A percentile compares a stretch with the other conserved stretches of the same genome.
These are phyloP conservation scores for Solanum pimpinellifolium DNA, from an alignment of 257 asterid species.

Conservation along the genomic window DNA sequence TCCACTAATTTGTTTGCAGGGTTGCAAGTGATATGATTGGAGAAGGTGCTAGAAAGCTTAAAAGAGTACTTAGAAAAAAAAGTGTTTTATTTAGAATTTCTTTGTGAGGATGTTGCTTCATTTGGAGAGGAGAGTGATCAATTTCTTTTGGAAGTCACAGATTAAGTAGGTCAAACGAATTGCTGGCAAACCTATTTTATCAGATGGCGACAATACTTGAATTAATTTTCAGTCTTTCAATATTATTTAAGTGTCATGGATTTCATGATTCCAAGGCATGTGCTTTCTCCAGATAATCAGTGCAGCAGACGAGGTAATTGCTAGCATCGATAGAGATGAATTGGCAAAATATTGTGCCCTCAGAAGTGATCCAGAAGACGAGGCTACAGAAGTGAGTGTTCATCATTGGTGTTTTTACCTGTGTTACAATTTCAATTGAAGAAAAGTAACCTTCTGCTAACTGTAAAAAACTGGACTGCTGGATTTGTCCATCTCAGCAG, in stretches of 20 bases:
- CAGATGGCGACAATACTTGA: not conserved
- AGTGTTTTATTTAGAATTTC: not conserved
- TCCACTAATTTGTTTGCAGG: not conserved
- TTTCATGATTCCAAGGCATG: not conserved
- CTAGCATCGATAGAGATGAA: conserved; percentile 65
- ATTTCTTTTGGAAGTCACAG: not conserved
- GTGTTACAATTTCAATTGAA: not conserved
- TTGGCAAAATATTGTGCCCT: conserved; percentile 54
- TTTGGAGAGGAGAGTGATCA: not conserved
- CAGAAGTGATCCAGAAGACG: conserved; percentile 82
- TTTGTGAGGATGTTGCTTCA: not conserved
- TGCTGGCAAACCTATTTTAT: not conserved
- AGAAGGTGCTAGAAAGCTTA: not conserved
- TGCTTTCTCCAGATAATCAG: conserved; percentile 42
- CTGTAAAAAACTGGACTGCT: not conserved
- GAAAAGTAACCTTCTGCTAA: not conserved
- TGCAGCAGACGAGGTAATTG: conserved; percentile 69
- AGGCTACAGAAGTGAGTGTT: conserved; percentile 73
- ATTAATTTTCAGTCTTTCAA: not conserved
- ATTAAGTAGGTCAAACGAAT: not conserved
- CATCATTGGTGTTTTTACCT: not conserved
- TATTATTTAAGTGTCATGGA: not conserved
- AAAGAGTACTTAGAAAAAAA: not conserved
- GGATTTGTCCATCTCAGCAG: not conserved
- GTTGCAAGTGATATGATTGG: not conserved